phyloP scores from a whole-genome alignment of 2,329 filamentous ascomycete genomes.

The Pseudogymnoascus sp. region DNA sequence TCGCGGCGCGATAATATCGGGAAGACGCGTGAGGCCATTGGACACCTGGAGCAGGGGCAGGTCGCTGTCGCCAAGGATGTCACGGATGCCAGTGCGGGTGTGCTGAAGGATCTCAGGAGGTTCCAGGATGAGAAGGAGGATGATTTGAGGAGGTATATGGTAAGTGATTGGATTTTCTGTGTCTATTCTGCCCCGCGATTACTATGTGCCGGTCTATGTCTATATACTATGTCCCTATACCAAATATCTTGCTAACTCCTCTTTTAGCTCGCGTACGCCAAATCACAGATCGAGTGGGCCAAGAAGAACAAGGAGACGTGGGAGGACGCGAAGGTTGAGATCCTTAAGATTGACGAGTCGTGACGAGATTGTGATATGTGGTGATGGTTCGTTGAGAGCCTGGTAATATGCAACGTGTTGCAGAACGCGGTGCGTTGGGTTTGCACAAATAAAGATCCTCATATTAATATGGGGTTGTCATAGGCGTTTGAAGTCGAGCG shows the following conservation, averaged over 20 bases:
- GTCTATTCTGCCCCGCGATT: neutral
- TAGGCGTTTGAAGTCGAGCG: conserved; percentile 2
- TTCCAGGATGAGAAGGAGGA: conserved; percentile 96
- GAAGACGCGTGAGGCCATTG: conserved; percentile 84
- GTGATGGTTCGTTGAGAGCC: neutral
- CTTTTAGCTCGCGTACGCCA: conserved; percentile 58
- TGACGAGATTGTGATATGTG: conserved; percentile 15
- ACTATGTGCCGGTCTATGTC: neutral
- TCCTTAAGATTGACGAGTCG: conserved; percentile 53
- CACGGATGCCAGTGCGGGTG: conserved; percentile 80
- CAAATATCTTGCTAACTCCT: conserved; percentile 12
- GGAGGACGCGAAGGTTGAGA: conserved; percentile 63
- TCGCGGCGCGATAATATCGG: conserved; percentile 89
- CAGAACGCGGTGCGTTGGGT: neutral
- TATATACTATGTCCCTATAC: neutral
- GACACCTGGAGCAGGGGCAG: conserved; percentile 81
- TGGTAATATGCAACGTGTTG: neutral
- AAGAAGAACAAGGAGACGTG: conserved; percentile 64
- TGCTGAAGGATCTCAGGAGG: conserved; percentile 79
- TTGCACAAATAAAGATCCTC: neutral
- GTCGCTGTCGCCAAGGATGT: conserved; percentile 85
- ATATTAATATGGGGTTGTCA: neutral
- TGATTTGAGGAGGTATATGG: conserved; percentile 90
- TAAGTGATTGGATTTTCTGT: conserved; percentile 38
- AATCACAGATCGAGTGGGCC: conserved; percentile 66